These are phyloP conservation scores for Aspergillus sp. DNA, from an alignment of 2,329 filamentous ascomycete genomes.

Conservation along the genomic window DNA sequence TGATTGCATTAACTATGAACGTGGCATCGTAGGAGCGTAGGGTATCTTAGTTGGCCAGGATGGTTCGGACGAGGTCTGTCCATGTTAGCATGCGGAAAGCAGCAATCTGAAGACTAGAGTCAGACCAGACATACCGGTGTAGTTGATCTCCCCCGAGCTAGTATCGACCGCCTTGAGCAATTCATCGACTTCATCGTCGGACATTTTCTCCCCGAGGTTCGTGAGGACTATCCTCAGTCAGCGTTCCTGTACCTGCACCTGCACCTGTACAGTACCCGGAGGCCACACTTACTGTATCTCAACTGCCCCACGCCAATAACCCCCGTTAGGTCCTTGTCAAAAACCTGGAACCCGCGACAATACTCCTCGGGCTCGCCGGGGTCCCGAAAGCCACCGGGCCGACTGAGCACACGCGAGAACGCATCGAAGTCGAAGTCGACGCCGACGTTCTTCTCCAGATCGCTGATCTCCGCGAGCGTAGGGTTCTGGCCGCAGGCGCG, in stretches of 20 bases:
- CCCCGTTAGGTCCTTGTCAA: slow-evolving; percentile 97
- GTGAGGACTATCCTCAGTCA: slow-evolving; percentile 59
- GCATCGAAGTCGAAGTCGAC: slow-evolving; percentile 96
- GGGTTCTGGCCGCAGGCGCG: slow-evolving; percentile 97
- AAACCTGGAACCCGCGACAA: slow-evolving; percentile 97
- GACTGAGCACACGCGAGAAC: slow-evolving; percentile 93
- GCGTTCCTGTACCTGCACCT: not conserved
- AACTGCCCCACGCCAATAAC: slow-evolving; percentile 97
- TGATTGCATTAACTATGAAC: not conserved
- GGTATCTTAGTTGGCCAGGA: slow-evolving; percentile 64
- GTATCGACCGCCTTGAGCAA: slow-evolving; percentile 97
- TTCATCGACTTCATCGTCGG: slow-evolving; percentile 96
- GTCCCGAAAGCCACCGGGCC: slow-evolving; percentile 95
- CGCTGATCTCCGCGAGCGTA: slow-evolving; percentile 82
- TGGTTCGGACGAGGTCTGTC: slow-evolving; percentile 75
- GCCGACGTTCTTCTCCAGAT: slow-evolving; percentile 83
- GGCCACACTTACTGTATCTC: slow-evolving; percentile 58
- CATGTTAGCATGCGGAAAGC: slow-evolving; percentile 2
- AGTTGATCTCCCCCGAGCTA: slow-evolving; percentile 93
- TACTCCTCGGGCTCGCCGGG: slow-evolving; percentile 97
- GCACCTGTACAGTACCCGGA: not conserved
- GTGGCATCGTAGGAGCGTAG: slow-evolving; percentile 8
- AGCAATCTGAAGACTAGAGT: not conserved
- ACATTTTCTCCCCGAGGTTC: slow-evolving; percentile 98
- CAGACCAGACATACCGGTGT: slow-evolving; percentile 60